These are phyloP conservation scores for Blumeriella jaapii DNA, from an alignment of 2,329 filamentous ascomycete genomes.

Conservation along the genomic window DNA sequence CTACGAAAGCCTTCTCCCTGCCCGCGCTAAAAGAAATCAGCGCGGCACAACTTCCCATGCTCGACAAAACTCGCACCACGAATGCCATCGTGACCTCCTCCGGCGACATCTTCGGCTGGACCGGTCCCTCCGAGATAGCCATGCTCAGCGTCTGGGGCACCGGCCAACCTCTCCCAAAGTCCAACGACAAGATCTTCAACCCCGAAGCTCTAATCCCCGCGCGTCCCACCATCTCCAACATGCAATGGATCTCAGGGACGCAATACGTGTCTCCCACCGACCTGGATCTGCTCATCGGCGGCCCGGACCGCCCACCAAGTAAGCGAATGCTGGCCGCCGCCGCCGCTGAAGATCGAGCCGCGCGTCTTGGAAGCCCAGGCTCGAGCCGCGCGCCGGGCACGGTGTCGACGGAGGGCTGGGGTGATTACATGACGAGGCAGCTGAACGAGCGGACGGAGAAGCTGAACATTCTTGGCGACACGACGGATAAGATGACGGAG, in stretches of 20 bases:
- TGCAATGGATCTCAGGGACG: slow-evolving; percentile 95
- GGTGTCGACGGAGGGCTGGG: slow-evolving; percentile 45
- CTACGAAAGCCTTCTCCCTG: slow-evolving; percentile 71
- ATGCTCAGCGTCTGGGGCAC: slow-evolving; percentile 78
- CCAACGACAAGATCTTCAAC: slow-evolving; percentile 68
- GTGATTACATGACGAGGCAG: slow-evolving; percentile 74
- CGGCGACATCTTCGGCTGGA: slow-evolving; percentile 80
- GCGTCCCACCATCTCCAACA: slow-evolving; percentile 83
- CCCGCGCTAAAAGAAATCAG: slow-evolving; percentile 79
- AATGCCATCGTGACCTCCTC: slow-evolving; percentile 62
- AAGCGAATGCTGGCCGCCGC: slow-evolving; percentile 79
- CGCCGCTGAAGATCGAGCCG: slow-evolving; percentile 58
- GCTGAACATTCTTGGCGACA: slow-evolving; percentile 70
- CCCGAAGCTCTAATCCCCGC: slow-evolving; percentile 61
- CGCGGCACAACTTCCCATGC: slow-evolving; percentile 50
- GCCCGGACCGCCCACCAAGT: slow-evolving; percentile 74
- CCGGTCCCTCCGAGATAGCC: slow-evolving; percentile 74
- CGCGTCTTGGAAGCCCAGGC: slow-evolving; percentile 30
- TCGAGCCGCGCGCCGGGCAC: slow-evolving; percentile 24
- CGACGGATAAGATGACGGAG: slow-evolving; percentile 71
- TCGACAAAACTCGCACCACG: slow-evolving; percentile 63
- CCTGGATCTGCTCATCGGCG: slow-evolving; percentile 82
- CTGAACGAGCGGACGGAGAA: slow-evolving; percentile 86
- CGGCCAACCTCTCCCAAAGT: slow-evolving; percentile 49
- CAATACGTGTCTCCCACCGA: slow-evolving; percentile 81